phyloP scores from a whole-genome alignment of 1,284 basidiomycete genomes.

The Pascua sp. region DNA sequence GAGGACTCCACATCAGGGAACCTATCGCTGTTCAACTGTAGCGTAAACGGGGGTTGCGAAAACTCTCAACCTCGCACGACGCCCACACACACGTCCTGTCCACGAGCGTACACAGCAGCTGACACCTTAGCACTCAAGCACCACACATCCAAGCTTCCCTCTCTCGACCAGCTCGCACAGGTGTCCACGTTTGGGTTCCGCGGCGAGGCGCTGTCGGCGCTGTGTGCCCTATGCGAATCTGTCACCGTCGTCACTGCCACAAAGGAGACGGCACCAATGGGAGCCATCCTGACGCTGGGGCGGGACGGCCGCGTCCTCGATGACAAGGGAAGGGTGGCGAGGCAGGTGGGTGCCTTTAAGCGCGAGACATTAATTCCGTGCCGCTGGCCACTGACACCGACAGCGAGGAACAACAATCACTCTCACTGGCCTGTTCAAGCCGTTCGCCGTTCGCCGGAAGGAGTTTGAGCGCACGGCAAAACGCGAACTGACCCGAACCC shows the following conservation, averaged over 20 bases:
- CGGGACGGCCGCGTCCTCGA: conserved; percentile 59
- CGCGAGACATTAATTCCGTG: too few species aligned
- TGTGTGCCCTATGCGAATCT: conserved; percentile 77
- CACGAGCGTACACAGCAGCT: background rate
- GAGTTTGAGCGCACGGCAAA: conserved; percentile 88
- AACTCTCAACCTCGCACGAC: too few species aligned
- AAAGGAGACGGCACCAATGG: conserved; percentile 66
- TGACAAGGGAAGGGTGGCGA: conserved; percentile 60
- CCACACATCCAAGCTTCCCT: conserved; percentile 85
- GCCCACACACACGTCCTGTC: too few species aligned
- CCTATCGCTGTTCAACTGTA: too few species aligned
- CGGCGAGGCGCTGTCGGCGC: conserved; percentile 89
- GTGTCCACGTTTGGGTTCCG: conserved; percentile 91
- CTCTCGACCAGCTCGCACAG: conserved; percentile 68
- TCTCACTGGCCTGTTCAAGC: conserved; percentile 70
- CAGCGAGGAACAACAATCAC: conserved; percentile 84
- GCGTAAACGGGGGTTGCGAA: too few species aligned
- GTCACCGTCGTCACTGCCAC: conserved; percentile 74
- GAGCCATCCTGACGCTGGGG: conserved; percentile 70
- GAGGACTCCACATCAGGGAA: too few species aligned
- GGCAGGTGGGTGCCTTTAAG: conserved; percentile 61
- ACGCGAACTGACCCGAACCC: conserved; percentile 82
- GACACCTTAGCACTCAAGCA: conserved; percentile 71
- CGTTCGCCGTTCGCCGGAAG: conserved; percentile 85
- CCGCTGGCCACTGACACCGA: background rate